Percentiles rank a stretch among this genome's conserved stretches.
phyloP scores from a whole-genome alignment of 2,329 filamentous ascomycete species.

The Fonsecaea pedrosoi region DNA sequence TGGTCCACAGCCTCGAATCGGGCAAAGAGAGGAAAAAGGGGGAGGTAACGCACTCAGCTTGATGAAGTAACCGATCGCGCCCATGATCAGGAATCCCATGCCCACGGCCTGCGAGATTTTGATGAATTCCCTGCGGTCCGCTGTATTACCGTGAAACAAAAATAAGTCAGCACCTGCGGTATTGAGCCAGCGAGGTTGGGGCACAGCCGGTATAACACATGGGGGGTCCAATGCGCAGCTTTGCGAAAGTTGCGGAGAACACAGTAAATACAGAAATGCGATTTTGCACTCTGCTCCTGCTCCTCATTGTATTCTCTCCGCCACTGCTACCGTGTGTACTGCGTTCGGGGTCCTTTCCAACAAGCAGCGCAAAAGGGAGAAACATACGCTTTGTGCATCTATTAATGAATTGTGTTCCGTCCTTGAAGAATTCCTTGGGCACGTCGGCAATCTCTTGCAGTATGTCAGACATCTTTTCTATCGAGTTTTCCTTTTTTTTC shows the following conservation, averaged over 20 bases:
- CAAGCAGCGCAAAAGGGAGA: slow-evolving; percentile 12
- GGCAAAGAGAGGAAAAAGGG: background rate
- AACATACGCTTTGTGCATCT: slow-evolving; percentile 57
- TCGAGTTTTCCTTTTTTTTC: background rate
- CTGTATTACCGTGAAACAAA: slow-evolving; percentile 44
- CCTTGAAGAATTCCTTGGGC: slow-evolving; percentile 61
- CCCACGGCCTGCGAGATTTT: slow-evolving; percentile 67
- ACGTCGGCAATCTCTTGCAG: slow-evolving; percentile 67
- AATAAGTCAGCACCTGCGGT: too few species aligned
- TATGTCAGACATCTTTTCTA: slow-evolving; percentile 59
- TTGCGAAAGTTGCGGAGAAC: too few species aligned
- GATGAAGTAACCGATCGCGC: slow-evolving; percentile 65
- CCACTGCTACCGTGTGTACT: background rate
- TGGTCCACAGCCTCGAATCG: background rate
- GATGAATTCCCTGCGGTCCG: slow-evolving; percentile 66
- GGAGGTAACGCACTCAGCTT: slow-evolving; percentile 60
- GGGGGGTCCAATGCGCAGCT: too few species aligned
- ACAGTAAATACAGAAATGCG: too few species aligned
- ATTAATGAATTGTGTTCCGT: slow-evolving; percentile 57
- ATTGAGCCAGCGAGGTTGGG: background rate
- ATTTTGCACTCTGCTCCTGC: too few species aligned
- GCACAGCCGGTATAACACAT: too few species aligned
- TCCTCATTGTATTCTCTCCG: too few species aligned
- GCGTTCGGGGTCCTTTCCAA: background rate
- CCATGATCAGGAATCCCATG: slow-evolving; percentile 67